Base-by-base conservation (phyloP, 2,329 filamentous ascomycete species). In the Paraconiothyrium sp. region DNA sequence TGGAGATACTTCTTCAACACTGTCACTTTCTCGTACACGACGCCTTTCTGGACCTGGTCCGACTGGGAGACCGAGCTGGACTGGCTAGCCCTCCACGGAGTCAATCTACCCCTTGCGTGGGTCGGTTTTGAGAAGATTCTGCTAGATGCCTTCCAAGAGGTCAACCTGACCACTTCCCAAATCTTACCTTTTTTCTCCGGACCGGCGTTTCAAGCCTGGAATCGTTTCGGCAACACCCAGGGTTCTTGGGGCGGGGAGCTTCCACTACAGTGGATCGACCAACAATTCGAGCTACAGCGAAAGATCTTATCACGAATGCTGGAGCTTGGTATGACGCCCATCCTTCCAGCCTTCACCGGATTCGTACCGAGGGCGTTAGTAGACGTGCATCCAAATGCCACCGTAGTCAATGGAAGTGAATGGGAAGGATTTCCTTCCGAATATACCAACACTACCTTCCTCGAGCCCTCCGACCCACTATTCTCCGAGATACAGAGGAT, bases 151-250 rank as follows among this genome's bases (percentile, higher is more conserved):
- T 84, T 85, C 64, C 76, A 71, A 11, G 82, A 83, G 2, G 72
- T 82, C 20, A 81, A 82, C 8, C 75, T 86, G 41, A 78, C 76
- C 0, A 73, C 83, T 41, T 66, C 72, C 4, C 82, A 85, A 30
- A 83, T 85, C 50, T 54, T 74, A 1, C 70, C 77, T 1, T 86
- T 84, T 68, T 75, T 86, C 56, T 83, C 80, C 52, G 83, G 84
- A 0, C 84, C 84, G 1, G 83, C 83, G 0, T 85, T 85, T 59
- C 82, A 84, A 60, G 76, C 83, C 11, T 86, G 84, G 84, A 85
- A 85, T 63, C 80, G 82, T n/a, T 83, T 86, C 58, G 84, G 83
- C 10, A 86, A 86, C 64, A 84, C 84, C 20, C 83, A 84, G 64
- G 80, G 81, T 8, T 83, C 81, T 0, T 85, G 83, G 84, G 79